phyloP scores from a whole-genome alignment of 495 filamentous ascomycete genomes.

The Aspergillus leporis region DNA sequence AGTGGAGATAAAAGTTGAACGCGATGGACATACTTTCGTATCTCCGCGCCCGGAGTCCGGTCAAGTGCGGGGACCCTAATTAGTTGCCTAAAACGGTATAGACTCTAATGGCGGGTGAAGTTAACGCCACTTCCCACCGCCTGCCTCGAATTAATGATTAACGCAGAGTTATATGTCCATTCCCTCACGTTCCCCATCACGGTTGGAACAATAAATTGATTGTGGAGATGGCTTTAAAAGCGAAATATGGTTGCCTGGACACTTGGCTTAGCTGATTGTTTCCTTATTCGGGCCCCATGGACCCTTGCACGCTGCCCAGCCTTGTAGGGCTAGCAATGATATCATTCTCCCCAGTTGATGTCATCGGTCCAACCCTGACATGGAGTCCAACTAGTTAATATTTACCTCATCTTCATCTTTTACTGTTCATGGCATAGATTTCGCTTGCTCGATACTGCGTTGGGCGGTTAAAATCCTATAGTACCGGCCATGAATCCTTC shows the following conservation, averaged over 20 bases:
- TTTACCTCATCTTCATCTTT: not conserved
- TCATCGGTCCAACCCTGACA: not conserved
- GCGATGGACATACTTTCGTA: too few relatives aligned
- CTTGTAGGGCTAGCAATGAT: conserved; percentile 8
- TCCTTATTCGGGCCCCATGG: not conserved
- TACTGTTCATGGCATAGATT: too few relatives aligned
- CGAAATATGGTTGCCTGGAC: not conserved
- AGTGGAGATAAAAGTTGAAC: too few relatives aligned
- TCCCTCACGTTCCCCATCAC: not conserved
- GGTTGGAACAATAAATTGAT: too few relatives aligned
- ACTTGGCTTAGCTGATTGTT: not conserved
- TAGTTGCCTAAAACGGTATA: too few relatives aligned
- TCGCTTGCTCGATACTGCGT: too few relatives aligned
- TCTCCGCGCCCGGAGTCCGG: too few relatives aligned
- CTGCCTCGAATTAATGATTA: not conserved
- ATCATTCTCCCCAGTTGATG: conserved; percentile 12
- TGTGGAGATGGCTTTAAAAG: too few relatives aligned
- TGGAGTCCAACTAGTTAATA: not conserved
- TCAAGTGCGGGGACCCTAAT: too few relatives aligned
- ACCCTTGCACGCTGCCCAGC: not conserved
- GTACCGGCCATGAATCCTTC: conserved; percentile 1
- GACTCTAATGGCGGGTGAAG: too few relatives aligned
- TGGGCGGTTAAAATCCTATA: not conserved
- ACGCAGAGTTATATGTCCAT: not conserved
- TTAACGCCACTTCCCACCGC: not conserved